Conservation (phyloP, 345 rosid species). For the Rhodamnia argentea region DNA sequence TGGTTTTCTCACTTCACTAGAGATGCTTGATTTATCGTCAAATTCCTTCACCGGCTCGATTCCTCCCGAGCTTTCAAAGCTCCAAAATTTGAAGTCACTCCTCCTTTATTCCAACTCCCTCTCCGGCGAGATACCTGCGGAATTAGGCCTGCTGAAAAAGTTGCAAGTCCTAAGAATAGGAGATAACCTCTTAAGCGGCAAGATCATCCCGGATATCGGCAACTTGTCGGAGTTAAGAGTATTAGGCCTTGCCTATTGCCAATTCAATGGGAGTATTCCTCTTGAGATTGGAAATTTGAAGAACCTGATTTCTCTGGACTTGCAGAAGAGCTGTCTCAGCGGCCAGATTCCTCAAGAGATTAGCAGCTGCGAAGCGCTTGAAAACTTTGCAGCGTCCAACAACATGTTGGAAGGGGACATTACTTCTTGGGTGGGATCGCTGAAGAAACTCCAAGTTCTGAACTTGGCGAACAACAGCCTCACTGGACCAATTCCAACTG, state of each 20-base stretch:
- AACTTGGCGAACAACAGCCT: constrained; percentile 73
- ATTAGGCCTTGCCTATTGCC: constrained; percentile 52
- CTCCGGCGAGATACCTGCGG: constrained; percentile 58
- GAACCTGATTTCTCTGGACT: constrained; percentile 27
- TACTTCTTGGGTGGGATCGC: constrained; percentile 42
- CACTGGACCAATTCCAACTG: constrained; percentile 51
- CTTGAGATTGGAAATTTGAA: constrained; percentile 56
- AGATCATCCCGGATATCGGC: constrained; percentile 40
- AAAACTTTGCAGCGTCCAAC: constrained; percentile 36
- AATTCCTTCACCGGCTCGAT: constrained; percentile 50
- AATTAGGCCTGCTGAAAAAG: constrained; percentile 42
- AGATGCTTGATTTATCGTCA: constrained; percentile 53
- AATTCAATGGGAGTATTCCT: constrained; percentile 70
- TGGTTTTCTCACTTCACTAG: constrained; percentile 38
- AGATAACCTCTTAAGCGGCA: constrained; percentile 45
- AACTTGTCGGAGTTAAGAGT: constrained; percentile 51
- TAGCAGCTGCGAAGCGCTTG: constrained; percentile 33
- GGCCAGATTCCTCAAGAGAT: constrained; percentile 60
- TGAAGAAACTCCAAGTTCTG: constrained; percentile 37
- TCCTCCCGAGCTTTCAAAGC: constrained; percentile 57
- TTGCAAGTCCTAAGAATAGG: constrained; percentile 64
- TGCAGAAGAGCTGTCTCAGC: constrained; percentile 48
- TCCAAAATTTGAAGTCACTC: constrained; percentile 45
- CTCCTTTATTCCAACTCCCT: constrained; percentile 57
- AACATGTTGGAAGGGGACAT: constrained; percentile 65